Percentiles rank a stretch among this genome's conserved stretches.
Evolutionary conservation across 805 yeast species (phyloP).

Genomic region (Wickerhamiella azyma): DNA sequence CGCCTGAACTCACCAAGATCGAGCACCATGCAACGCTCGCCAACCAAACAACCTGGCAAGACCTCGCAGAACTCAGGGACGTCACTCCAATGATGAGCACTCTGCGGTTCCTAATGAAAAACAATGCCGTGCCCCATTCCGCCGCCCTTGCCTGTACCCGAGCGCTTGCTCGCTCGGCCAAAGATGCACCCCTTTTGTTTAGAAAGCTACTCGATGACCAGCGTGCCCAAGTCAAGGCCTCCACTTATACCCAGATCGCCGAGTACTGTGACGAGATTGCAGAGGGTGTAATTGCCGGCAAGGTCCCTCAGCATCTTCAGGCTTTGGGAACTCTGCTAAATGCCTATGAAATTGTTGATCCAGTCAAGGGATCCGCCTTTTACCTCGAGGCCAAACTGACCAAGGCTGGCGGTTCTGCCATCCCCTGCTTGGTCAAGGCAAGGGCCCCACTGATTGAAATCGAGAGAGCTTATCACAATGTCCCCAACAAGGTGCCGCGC

Average conservation of each 20-base stretch:
- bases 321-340: slow-evolving; percentile 12
- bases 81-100: slow-evolving; percentile 16
- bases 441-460: slow-evolving; percentile 11
- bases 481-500: slow-evolving; percentile 7
- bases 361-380: slow-evolving; percentile 14
- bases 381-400: slow-evolving; percentile 6
- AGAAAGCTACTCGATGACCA: slow-evolving; percentile 10
- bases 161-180: slow-evolving; percentile 17
- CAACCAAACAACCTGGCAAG: slow-evolving; percentile 16
- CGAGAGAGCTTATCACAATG: slow-evolving; percentile 7
- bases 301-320: slow-evolving; percentile 1
- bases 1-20: background rate
- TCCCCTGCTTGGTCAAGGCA: slow-evolving; percentile 18
- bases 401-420: slow-evolving; percentile 13
- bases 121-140: slow-evolving; percentile 1
- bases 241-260: slow-evolving; percentile 8
- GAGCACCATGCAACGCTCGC: slow-evolving; percentile 14
- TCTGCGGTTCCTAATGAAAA: slow-evolving; percentile 5
- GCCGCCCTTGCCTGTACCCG: slow-evolving; percentile 7
- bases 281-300: slow-evolving; percentile 3
- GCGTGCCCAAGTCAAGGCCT: slow-evolving; percentile 2
- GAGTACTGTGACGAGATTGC: slow-evolving; percentile 12
- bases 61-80: slow-evolving; percentile 14
- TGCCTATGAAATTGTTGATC: slow-evolving; percentile 15
- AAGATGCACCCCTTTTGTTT: slow-evolving; percentile 13